Base-by-base conservation (phyloP, 2,329 filamentous ascomycete genomes). In the Trichoderma sp. region DNA sequence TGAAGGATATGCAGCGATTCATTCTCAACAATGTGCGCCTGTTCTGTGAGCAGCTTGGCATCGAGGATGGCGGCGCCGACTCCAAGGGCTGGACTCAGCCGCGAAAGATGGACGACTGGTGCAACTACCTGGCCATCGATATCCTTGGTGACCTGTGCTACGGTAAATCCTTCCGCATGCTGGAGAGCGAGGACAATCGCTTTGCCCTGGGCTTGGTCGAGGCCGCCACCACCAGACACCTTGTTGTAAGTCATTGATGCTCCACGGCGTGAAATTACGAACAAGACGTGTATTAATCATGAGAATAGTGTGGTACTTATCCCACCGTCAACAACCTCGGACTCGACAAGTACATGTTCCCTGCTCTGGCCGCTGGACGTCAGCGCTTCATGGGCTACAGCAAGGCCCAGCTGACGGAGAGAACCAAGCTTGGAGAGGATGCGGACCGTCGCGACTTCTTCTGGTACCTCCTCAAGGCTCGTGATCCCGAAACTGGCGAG, bases 381-480 rank as follows among this genome's bases (percentile, higher is more conserved):
- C 89, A 87, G 76, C 85, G 87, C 70, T 93, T 92, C 76, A 91
- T 92, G 85, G 84, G 85, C 63, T 92, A 92, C 80, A 91, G 88
- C 78, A 88, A 89, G 61, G 82, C 83, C 2, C 90, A 92, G 78
- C 84, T 91, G 52, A 85, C 85, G 16, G 87, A 92, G 74, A 86
- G 90, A 29, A 91, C 89, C 60, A 87, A 88, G 71, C 81, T 90
- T 31, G 89, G 89, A 33, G 88, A 88, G 72, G 88, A 87, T 72
- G 89, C 86, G 59, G 89, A 88, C 74, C 89, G 90, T 40, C 88
- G 89, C 68, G 91, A 93, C 76, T 92, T 93, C 81, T 92, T 93
- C 81, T 89, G 92, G 79, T 89, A 92, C 77, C 84, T 93, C 13
- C 85, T 93, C 70, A 89, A 89, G 75, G 90, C 91, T 8, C 86